Evolutionary conservation across 768 basidiomycete genomes (phyloP).

Genomic region (Lactarius hatsudake): DNA sequence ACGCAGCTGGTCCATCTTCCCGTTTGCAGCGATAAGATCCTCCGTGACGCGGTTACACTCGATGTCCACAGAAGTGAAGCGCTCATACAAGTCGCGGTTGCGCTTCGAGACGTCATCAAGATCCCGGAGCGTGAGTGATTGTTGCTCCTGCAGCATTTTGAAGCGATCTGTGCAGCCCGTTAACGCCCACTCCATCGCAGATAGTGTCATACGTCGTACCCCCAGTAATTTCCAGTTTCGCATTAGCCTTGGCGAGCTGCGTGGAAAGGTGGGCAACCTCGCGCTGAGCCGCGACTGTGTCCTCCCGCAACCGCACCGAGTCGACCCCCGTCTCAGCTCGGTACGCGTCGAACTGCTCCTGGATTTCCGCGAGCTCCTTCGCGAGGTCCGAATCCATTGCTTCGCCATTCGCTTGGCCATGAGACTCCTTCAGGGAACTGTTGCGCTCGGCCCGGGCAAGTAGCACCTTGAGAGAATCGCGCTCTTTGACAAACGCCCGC

Average conservation of each 20-base stretch:
- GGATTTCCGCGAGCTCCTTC: constrained; percentile 67
- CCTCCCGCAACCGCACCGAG: constrained; percentile 66
- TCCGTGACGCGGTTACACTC: constrained; percentile 67
- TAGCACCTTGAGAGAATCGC: constrained; percentile 80
- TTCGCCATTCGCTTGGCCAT: constrained; percentile 27
- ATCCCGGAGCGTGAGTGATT: constrained; percentile 58
- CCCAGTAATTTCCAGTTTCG: constrained; percentile 72
- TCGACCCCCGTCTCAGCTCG: constrained; percentile 80
- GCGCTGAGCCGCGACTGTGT: constrained; percentile 59
- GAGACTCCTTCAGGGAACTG: constrained; percentile 27
- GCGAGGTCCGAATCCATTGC: constrained; percentile 40
- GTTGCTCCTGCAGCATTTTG: constrained; percentile 67
- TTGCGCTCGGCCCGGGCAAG: constrained; percentile 52
- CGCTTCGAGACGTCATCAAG: constrained; percentile 64
- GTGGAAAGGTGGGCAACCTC: constrained; percentile 65
- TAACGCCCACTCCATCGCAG: neutral
- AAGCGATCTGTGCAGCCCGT: constrained; percentile 54
- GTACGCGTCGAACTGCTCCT: constrained; percentile 79
- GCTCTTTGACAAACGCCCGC: constrained; percentile 81
- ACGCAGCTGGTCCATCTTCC: constrained; percentile 69
- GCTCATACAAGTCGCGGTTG: constrained; percentile 69
- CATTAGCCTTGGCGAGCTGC: constrained; percentile 77
- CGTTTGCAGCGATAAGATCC: constrained; percentile 57
- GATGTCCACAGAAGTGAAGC: constrained; percentile 72
- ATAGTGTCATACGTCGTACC: constrained; percentile 45